Conservation (phyloP, 169 alveolate species). For the Cryptosporidium baileyi region DNA sequence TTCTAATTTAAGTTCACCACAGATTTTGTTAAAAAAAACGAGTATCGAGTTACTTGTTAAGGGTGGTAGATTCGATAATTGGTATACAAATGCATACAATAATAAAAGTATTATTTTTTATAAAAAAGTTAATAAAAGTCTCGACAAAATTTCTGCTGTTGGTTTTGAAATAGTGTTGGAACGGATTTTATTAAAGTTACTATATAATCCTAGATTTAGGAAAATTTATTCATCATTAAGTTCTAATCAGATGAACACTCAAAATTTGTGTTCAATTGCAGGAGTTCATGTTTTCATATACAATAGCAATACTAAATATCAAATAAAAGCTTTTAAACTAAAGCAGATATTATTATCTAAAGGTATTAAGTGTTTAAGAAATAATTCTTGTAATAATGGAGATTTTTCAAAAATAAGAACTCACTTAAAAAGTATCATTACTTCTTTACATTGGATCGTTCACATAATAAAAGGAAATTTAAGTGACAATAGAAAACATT, state of each 20-base stretch:
- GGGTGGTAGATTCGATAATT: conserved; percentile 64
- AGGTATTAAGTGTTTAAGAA: conserved; percentile 63
- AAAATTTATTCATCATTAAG: background rate
- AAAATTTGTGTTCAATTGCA: background rate
- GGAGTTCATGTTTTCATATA: conserved; percentile 14
- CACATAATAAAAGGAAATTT: conserved; percentile 11
- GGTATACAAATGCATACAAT: conserved; percentile 23
- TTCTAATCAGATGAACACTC: background rate
- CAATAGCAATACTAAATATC: conserved; percentile 26
- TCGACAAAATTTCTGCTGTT: conserved; percentile 42
- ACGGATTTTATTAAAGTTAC: conserved; percentile 13
- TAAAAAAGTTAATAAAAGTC: background rate
- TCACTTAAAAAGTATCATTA: background rate
- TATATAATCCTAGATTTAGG: background rate
- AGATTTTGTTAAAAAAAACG: background rate
- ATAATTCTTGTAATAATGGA: background rate
- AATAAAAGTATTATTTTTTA: background rate
- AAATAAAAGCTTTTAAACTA: conserved; percentile 28
- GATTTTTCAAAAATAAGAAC: background rate
- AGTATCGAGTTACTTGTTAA: conserved; percentile 36
- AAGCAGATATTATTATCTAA: conserved; percentile 41
- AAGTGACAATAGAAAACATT: conserved; percentile 4
- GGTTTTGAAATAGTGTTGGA: conserved; percentile 54
- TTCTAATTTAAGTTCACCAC: background rate
- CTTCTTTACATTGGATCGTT: conserved; percentile 57